These are phyloP conservation scores for Xylaria grammica DNA, from an alignment of 495 filamentous ascomycete genomes.

Conservation along the genomic window DNA sequence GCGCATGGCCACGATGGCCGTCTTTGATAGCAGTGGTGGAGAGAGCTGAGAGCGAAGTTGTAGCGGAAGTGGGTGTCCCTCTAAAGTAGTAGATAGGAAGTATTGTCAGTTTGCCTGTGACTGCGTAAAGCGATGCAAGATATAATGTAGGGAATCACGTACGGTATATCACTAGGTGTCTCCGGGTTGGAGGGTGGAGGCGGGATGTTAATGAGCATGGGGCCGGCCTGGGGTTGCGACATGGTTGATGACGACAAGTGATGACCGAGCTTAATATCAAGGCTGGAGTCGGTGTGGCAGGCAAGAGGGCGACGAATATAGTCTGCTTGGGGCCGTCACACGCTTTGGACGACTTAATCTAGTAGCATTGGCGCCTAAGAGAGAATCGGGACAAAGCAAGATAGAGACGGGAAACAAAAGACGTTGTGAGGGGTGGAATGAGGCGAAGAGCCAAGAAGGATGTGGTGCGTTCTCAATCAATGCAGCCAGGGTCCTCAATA, in stretches of 20 bases:
- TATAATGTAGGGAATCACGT: conserved; percentile 46
- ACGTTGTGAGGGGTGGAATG: not conserved
- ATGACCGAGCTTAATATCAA: not conserved
- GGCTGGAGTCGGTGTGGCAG: conserved; percentile 1
- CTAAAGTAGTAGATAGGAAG: conserved; percentile 47
- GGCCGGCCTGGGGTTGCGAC: conserved; percentile 49
- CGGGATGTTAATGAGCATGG: conserved; percentile 84
- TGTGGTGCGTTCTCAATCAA: conserved; percentile 5
- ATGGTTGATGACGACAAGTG: conserved; percentile 33
- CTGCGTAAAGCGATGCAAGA: conserved; percentile 9
- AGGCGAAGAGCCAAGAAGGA: conserved; percentile 6
- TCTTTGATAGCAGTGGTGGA: conserved; percentile 95
- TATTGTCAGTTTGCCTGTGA: conserved; percentile 3
- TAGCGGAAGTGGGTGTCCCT: conserved; percentile 89
- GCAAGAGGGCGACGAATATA: conserved; percentile 5
- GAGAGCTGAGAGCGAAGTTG: conserved; percentile 82
- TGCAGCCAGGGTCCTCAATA: not conserved
- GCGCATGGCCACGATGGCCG: conserved; percentile 77
- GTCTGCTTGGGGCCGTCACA: conserved; percentile 18
- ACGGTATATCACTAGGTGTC: conserved; percentile 93
- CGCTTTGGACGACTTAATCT: not conserved
- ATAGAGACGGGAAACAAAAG: not conserved
- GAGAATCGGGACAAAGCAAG: conserved; percentile 1
- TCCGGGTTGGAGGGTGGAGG: conserved; percentile 82
- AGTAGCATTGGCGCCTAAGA: not conserved